Evolutionary conservation across 2,329 filamentous ascomycete genomes (phyloP).

Genomic region (Tolypocladium guangdongense): DNA sequence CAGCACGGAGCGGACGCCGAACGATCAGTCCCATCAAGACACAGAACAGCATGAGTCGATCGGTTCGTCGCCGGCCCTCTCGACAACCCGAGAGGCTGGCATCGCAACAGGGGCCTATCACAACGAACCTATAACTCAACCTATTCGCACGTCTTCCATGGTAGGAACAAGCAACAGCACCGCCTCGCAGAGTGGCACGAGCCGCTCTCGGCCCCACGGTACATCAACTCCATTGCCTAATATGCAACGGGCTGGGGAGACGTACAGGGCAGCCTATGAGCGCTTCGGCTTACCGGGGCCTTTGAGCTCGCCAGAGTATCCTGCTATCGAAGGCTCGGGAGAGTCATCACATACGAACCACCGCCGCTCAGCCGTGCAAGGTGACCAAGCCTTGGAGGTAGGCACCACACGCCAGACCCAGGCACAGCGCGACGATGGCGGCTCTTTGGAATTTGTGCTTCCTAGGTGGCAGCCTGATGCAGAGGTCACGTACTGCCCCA

Average conservation of each 20-base stretch:
- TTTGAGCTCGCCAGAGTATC: no score
- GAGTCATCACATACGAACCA: neutral
- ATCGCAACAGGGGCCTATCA: neutral
- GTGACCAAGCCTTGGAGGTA: neutral
- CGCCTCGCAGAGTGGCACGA: neutral
- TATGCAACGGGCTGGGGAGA: neutral
- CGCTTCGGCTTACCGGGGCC: neutral
- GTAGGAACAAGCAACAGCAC: neutral
- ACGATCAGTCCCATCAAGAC: neutral
- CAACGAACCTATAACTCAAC: neutral
- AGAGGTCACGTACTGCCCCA: slow-evolving; percentile 73
- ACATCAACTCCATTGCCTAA: neutral
- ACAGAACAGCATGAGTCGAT: neutral
- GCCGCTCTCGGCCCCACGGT: neutral
- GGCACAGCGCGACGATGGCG: neutral
- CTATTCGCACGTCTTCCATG: slow-evolving; percentile 9
- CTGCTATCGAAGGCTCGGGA: neutral
- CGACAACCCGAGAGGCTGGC: neutral
- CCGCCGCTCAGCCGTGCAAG: neutral
- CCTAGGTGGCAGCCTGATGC: slow-evolving; percentile 84
- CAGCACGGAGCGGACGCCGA: neutral
- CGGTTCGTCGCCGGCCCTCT: neutral
- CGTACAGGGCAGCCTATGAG: neutral
- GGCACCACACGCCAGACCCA: neutral
- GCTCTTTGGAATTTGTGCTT: slow-evolving; percentile 37